Evolutionary conservation across 495 filamentous ascomycete genomes (phyloP).

Genomic region (Achaetomiella virescens): DNA sequence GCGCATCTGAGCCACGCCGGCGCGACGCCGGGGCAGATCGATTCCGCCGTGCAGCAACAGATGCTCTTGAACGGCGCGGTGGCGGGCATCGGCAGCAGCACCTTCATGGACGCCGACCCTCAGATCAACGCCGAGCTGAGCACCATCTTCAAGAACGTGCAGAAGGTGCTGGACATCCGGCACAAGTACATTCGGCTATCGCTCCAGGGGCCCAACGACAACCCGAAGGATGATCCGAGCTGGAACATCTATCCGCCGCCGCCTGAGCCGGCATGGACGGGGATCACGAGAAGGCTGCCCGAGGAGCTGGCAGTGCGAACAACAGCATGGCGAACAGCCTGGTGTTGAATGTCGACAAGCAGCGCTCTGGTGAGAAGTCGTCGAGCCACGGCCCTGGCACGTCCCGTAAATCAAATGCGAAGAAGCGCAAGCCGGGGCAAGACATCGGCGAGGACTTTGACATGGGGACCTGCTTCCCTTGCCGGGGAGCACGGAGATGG

Average conservation of each 20-base stretch:
- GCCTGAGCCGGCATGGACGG: conserved; percentile 86
- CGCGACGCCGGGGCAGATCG: conserved; percentile 24
- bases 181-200: conserved; percentile 88
- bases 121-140: conserved; percentile 74
- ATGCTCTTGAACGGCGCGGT: conserved; percentile 25
- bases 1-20: conserved; percentile 7
- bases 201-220: conserved; percentile 68
- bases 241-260: conserved; percentile 91
- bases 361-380: conserved; percentile 10
- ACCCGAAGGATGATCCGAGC: conserved; percentile 74
- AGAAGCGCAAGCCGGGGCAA: conserved; percentile 77
- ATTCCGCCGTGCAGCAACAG: conserved; percentile 24
- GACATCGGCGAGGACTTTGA: conserved; percentile 77
- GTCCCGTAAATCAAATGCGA: conserved; percentile 30
- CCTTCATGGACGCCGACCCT: conserved; percentile 53
- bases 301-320: conserved; percentile 35
- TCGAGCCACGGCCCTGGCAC: conserved; percentile 15
- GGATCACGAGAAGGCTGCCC: conserved; percentile 47
- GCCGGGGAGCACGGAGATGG: conserved; percentile 61
- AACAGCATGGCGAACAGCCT: conserved; percentile 53
- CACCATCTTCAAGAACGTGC: conserved; percentile 81
- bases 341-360: conserved; percentile 38
- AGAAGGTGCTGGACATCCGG: conserved; percentile 74
- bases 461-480: conserved; percentile 67
- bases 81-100: conserved; percentile 30